Percentiles rank a stretch among this genome's conserved stretches.
Conservation (phyloP, 2,329 filamentous ascomycete genomes). For the Chrysosporium keratinophilum region DNA sequence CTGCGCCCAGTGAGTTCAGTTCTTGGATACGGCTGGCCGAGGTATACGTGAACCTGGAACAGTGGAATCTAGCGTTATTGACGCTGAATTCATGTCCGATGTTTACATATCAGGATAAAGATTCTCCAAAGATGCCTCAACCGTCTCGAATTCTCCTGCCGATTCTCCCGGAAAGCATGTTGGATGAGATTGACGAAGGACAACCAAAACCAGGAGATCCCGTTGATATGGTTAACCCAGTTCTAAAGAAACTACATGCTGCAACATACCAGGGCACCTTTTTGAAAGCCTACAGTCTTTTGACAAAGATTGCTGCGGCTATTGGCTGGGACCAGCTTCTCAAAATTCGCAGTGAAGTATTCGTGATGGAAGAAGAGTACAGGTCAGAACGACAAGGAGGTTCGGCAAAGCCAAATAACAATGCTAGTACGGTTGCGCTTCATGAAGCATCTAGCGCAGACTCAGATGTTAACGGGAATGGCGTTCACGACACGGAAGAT, state of each 20-base stretch:
- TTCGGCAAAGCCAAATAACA: slow-evolving; percentile 47
- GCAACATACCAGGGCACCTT: slow-evolving; percentile 91
- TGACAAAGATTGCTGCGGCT: slow-evolving; percentile 91
- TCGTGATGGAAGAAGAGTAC: slow-evolving; percentile 99
- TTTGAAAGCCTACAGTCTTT: slow-evolving; percentile 80
- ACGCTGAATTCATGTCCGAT: slow-evolving; percentile 98
- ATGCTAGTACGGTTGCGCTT: slow-evolving; percentile 68
- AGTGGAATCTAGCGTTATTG: slow-evolving; percentile 90
- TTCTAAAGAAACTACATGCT: slow-evolving; percentile 72
- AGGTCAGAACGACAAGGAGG: slow-evolving; percentile 55
- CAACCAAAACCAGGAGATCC: slow-evolving; percentile 61
- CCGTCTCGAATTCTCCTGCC: slow-evolving; percentile 80
- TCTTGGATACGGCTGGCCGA: slow-evolving; percentile 92
- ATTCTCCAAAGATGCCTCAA: slow-evolving; percentile 87
- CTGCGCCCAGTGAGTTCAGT: slow-evolving; percentile 90
- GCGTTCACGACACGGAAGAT: too few species aligned
- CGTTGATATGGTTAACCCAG: slow-evolving; percentile 76
- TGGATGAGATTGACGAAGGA: slow-evolving; percentile 94
- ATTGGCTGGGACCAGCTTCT: slow-evolving; percentile 97
- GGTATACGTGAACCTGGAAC: slow-evolving; percentile 85
- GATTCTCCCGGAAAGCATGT: slow-evolving; percentile 73
- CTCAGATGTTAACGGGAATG: slow-evolving; percentile 29
- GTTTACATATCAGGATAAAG: slow-evolving; percentile 99
- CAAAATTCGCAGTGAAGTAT: slow-evolving; percentile 90
- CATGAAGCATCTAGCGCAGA: slow-evolving; percentile 52